These are phyloP conservation scores for Coemansia sp. DNA, from an alignment of 192 early-diverging fungal species.

Conservation along the genomic window DNA sequence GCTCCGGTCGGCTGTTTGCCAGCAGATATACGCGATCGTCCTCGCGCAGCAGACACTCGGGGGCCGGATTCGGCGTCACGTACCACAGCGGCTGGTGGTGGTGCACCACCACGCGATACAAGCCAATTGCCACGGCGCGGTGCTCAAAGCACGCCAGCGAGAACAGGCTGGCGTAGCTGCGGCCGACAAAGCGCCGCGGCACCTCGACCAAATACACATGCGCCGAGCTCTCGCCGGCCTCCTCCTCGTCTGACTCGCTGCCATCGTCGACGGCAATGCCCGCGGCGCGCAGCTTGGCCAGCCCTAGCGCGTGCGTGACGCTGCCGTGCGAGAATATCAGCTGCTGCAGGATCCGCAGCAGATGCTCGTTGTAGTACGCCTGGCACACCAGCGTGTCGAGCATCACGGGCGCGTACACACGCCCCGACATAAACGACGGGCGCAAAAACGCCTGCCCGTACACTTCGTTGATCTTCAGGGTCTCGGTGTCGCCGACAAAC, in stretches of 20 bases:
- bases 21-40: conserved; percentile 61
- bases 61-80: conserved; percentile 58
- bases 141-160: conserved; percentile 51
- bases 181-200: conserved; percentile 43
- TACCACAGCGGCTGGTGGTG: conserved; percentile 54
- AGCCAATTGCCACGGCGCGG: conserved; percentile 54
- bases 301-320: conserved; percentile 33
- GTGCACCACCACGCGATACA: conserved; percentile 59
- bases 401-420: conserved; percentile 67
- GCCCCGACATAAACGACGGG: conserved; percentile 67
- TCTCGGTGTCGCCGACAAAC: conserved; percentile 64
- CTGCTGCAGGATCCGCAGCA: conserved; percentile 57
- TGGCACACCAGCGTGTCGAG: conserved; percentile 69
- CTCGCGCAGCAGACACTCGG: conserved; percentile 48
- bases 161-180: conserved; percentile 52
- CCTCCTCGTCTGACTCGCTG: conserved; percentile 1
- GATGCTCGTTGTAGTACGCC: conserved; percentile 64
- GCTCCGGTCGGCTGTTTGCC: conserved; percentile 16
- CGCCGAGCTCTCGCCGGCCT: not conserved
- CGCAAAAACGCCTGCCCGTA: conserved; percentile 61
- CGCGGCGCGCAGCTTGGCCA: conserved; percentile 34
- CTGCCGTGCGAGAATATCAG: conserved; percentile 55
- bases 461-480: conserved; percentile 54
- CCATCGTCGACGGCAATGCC: conserved; percentile 12
- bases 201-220: conserved; percentile 51